Conservation (phyloP, 306 rosid species). For the Delonix regia region DNA sequence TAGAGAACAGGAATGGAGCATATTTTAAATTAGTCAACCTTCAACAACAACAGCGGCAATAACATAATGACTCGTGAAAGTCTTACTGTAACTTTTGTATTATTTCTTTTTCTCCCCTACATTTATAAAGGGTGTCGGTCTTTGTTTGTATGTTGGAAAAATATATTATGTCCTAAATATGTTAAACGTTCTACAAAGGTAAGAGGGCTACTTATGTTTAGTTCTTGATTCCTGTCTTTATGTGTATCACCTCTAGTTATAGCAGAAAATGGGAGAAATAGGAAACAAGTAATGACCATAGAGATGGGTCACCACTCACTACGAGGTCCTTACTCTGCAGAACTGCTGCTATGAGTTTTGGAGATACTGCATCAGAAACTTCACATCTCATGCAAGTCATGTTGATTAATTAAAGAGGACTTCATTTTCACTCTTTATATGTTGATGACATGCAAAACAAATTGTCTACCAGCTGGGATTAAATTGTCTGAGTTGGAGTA, state of each 20-base stretch:
- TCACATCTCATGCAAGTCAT: neutral
- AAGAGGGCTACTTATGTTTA: slow-evolving; percentile 32
- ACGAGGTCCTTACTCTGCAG: too few relatives aligned
- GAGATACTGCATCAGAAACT: too few relatives aligned
- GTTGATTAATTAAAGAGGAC: neutral
- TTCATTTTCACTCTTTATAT: neutral
- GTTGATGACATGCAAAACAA: neutral
- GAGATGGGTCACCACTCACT: too few relatives aligned
- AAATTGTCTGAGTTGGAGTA: neutral
- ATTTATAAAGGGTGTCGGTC: slow-evolving; percentile 31
- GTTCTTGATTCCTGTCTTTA: slow-evolving; percentile 5
- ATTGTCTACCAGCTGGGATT: neutral
- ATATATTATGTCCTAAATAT: slow-evolving; percentile 20
- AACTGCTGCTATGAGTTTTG: too few relatives aligned
- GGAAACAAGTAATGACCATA: neutral
- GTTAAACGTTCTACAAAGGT: slow-evolving; percentile 28
- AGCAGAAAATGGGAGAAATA: neutral
- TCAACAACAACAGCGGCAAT: slow-evolving; percentile 69
- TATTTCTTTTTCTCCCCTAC: slow-evolving; percentile 6
- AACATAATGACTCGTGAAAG: slow-evolving; percentile 28
- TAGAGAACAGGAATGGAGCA: slow-evolving; percentile 75
- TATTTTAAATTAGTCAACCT: slow-evolving; percentile 84
- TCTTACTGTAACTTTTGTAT: slow-evolving; percentile 37
- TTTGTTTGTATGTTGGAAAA: neutral
- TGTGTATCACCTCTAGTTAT: neutral